Evolutionary conservation across 805 yeast genomes (phyloP).

Genomic region (Ogataea wickerhamii): DNA sequence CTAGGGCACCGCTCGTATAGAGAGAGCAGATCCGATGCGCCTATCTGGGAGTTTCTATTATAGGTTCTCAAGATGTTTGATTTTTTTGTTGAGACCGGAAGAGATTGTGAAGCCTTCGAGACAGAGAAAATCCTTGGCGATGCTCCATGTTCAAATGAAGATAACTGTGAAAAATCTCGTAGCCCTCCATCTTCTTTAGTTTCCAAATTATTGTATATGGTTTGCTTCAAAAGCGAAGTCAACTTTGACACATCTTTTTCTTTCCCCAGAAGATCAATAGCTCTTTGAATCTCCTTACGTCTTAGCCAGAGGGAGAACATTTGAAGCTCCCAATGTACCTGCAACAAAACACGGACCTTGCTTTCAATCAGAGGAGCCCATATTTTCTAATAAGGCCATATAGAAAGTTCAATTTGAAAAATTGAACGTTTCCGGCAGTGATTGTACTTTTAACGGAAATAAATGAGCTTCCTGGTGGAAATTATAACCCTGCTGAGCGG

Average conservation of each 20-base stretch:
- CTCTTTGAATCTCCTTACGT: constrained; percentile 3
- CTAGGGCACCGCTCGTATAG: constrained; percentile 32
- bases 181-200: neutral
- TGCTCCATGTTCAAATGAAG: neutral
- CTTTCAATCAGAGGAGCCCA: too few relatives aligned
- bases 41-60: constrained; percentile 38
- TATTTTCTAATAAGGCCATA: too few relatives aligned
- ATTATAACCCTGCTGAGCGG: too few relatives aligned
- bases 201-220: neutral
- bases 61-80: constrained; percentile 37
- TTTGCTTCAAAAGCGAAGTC: constrained; percentile 2
- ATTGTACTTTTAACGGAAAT: too few relatives aligned
- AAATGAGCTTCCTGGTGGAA: too few relatives aligned
- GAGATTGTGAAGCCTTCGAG: constrained; percentile 1
- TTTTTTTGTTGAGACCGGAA: constrained; percentile 1
- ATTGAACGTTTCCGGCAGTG: too few relatives aligned
- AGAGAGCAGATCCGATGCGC: constrained; percentile 38
- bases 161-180: neutral
- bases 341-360: too few relatives aligned
- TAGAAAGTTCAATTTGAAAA: too few relatives aligned
- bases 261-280: constrained; percentile 4
- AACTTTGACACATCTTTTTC: constrained; percentile 7
- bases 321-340: too few relatives aligned
- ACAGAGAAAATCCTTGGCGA: neutral
- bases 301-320: neutral